phyloP scores from a whole-genome alignment of 129 eudicot species.

The Sambucus nigra region DNA sequence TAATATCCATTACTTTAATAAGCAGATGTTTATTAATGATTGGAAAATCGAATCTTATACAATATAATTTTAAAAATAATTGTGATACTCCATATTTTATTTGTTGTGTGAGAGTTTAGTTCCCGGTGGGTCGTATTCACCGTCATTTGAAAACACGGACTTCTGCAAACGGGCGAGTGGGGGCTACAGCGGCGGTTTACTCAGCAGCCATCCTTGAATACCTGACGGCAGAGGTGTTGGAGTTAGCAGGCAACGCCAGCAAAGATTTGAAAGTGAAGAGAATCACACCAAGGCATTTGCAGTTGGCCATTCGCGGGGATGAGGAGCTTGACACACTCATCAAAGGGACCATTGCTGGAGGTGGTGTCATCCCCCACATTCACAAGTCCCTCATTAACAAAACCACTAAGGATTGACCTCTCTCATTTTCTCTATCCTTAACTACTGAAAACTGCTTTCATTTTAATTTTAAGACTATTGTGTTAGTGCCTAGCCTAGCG shows the following conservation, averaged over 20 bases:
- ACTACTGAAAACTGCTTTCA: no score
- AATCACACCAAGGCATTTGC: conserved; percentile 68
- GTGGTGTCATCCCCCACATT: conserved; percentile 90
- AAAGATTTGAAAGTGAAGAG: conserved; percentile 72
- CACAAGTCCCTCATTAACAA: conserved; percentile 91
- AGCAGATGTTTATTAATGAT: no score
- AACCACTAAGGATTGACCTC: conserved; percentile 53
- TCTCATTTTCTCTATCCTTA: no score
- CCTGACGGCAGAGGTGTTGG: conserved; percentile 62
- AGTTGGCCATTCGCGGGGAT: conserved; percentile 65
- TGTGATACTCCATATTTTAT: no score
- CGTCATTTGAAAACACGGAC: conserved; percentile 62
- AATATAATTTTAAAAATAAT: no score
- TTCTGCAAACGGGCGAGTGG: conserved; percentile 58
- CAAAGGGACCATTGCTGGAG: conserved; percentile 83
- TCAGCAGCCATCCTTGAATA: conserved; percentile 72
- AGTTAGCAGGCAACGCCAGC: conserved; percentile 77
- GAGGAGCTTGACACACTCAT: conserved; percentile 72
- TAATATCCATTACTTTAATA: no score
- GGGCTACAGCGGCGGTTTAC: conserved; percentile 67
- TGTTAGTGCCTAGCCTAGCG: no score
- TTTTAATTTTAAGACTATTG: not conserved
- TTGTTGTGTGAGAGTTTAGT: conserved; percentile 16
- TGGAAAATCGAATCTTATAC: no score
- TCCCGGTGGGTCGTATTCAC: conserved; percentile 71